A percentile compares a stretch with the other conserved stretches of the same genome.
Conservation (phyloP, 345 rosid species). For the Populus pruinosa region DNA sequence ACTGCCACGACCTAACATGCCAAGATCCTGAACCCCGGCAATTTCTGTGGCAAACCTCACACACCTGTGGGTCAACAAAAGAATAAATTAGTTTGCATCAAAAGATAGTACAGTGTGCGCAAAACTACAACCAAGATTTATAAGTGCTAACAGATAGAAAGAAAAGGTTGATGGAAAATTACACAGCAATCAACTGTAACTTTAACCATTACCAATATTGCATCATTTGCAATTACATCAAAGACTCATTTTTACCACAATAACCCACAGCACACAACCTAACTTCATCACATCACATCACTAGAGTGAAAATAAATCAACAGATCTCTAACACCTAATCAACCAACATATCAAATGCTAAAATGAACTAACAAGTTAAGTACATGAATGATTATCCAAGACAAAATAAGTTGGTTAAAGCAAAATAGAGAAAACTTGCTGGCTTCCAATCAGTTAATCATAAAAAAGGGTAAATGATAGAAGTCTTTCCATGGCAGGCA, state of each 20-base stretch:
- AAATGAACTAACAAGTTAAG: neutral
- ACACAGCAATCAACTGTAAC: neutral
- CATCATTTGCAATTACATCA: neutral
- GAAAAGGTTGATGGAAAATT: neutral
- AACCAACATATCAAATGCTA: neutral
- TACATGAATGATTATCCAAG: neutral
- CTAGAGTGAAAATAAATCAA: neutral
- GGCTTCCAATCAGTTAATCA: neutral
- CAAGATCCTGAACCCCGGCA: conserved; percentile 99
- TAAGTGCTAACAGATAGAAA: neutral
- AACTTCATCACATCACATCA: neutral
- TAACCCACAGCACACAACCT: neutral
- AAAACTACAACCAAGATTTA: neutral
- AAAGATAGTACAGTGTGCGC: neutral
- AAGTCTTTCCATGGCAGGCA: neutral
- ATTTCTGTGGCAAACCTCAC: conserved; percentile 96
- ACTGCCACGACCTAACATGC: conserved; percentile 97
- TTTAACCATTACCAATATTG: neutral
- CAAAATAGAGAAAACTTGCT: neutral
- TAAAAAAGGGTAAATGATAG: neutral
- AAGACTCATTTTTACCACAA: neutral
- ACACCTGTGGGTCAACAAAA: conserved; percentile 49
- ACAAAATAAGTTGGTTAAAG: neutral
- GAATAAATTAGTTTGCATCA: conserved; percentile 1
- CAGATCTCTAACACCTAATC: neutral